Conservation (phyloP, 2,329 filamentous ascomycete species). For the Metarhizium guizhouense region DNA sequence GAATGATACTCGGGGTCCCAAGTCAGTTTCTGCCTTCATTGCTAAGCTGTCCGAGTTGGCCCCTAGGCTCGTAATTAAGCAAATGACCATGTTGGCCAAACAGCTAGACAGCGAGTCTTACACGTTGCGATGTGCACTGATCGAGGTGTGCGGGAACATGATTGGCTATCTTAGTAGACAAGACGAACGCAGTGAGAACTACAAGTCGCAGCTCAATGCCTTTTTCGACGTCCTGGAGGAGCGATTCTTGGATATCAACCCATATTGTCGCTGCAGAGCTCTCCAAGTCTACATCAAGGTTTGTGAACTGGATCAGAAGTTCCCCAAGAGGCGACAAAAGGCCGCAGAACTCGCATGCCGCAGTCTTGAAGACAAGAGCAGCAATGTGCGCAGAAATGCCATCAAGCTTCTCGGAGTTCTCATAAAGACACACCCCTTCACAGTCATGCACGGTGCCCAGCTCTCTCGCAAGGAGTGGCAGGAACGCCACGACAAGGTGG, state of each 20-base stretch:
- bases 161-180: constrained; percentile 84
- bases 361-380: constrained; percentile 95
- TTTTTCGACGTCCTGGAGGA: constrained; percentile 97
- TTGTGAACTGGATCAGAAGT: constrained; percentile 92
- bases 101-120: constrained; percentile 96
- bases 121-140: constrained; percentile 83
- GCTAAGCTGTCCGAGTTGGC: constrained; percentile 87
- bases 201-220: constrained; percentile 89
- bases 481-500: constrained; percentile 69
- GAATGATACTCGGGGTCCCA: constrained; percentile 90
- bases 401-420: constrained; percentile 85
- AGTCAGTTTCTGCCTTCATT: constrained; percentile 91
- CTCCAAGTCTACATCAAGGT: constrained; percentile 91
- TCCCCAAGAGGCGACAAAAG: constrained; percentile 81
- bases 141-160: constrained; percentile 95
- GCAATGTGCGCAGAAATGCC: constrained; percentile 89
- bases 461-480: constrained; percentile 82
- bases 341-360: constrained; percentile 80
- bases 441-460: constrained; percentile 80
- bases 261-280: constrained; percentile 84
- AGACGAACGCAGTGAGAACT: constrained; percentile 83
- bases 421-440: constrained; percentile 91
- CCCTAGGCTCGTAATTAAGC: constrained; percentile 88
- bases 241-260: constrained; percentile 91
- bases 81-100: constrained; percentile 92